Evolutionary conservation across 2,329 filamentous ascomycete genomes (phyloP).

Genomic region (Hypoxylon sp.): DNA sequence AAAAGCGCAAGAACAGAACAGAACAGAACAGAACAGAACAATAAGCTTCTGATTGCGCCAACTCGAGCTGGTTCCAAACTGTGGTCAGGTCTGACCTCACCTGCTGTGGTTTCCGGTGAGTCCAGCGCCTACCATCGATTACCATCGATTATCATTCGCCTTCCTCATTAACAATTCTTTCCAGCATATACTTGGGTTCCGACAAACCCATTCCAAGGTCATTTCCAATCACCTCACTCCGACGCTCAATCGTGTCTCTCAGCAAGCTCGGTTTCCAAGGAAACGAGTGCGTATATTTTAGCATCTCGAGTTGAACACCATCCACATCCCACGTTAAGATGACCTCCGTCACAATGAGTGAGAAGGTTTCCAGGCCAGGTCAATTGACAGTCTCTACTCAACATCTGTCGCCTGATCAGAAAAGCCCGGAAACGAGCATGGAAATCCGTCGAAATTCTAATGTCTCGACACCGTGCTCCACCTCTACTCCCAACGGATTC

Average conservation of each 20-base stretch:
- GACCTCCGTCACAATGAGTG: constrained; percentile 32
- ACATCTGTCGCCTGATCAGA: constrained; percentile 40
- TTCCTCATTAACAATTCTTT: constrained; percentile 7
- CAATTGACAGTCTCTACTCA: constrained; percentile 43
- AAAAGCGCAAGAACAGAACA: constrained; percentile 21
- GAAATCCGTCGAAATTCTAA: constrained; percentile 54
- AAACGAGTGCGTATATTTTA: constrained; percentile 37
- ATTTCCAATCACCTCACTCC: background rate
- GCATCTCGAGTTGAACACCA: constrained; percentile 11
- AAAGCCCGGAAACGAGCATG: constrained; percentile 45
- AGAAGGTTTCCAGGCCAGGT: constrained; percentile 34
- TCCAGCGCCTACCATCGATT: background rate
- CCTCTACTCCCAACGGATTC: constrained; percentile 63
- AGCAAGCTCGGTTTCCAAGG: constrained; percentile 7
- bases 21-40: too few species aligned
- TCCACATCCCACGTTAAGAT: constrained; percentile 25
- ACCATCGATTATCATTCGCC: background rate
- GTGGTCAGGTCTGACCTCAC: constrained; percentile 4
- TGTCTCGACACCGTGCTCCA: constrained; percentile 60
- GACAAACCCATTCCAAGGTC: background rate
- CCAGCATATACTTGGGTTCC: constrained; percentile 7
- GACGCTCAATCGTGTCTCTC: background rate
- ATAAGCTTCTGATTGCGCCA: constrained; percentile 8
- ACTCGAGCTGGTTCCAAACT: constrained; percentile 11
- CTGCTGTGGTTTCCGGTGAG: constrained; percentile 28